Base-by-base conservation (phyloP, 2,329 filamentous ascomycete species). In the Westerdykella ornata region DNA sequence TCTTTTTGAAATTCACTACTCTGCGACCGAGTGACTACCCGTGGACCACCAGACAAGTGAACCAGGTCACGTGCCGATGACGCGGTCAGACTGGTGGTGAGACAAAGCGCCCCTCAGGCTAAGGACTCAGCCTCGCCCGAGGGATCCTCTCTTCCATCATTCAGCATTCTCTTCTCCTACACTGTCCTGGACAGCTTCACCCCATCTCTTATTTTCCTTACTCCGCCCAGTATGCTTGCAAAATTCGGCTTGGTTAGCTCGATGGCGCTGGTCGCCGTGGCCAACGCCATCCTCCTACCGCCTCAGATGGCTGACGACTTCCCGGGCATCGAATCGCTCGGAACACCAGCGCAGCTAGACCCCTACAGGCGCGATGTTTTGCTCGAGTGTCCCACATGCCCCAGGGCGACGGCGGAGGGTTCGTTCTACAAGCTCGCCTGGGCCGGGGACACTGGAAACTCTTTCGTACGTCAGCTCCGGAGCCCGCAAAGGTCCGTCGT, bases 261-360 rank as follows among this genome's bases (percentile, higher is more conserved):
- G 46, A 47, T 66, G 52, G 63, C 62, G 54, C 58, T 65, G 57
- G 58, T 49, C 53, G 57, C 59, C 54, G 59, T 17, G n/a, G 50
- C 48, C 16, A 19, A 52, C 45, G 62, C 62, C 35, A 47, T 66
- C 37, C 57, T 66, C 35, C 51, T 66, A 31, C 63, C 63, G 13
- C 59, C 62, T 14, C 54, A 49, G 20, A 50, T 65, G 26, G 48
- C 46, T 14, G 45, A 52, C 19, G 56, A 57, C 32, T 54, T 28
- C 37, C 48, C 59, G 37, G 58, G 54, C 6, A 34, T 60, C 44
- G 59, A 60, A 38, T 53, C 49, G 16, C 47, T 66, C 30, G 56
- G 52, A 0, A 7, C 20, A 5, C 20, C 22, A 26, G 22, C 22
- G 8, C 22, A 26, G 22, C 52, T 64, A 44, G 54, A 62, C 46